Percentiles rank a stretch among this genome's conserved stretches.
Evolutionary conservation across 140 eudicot genomes (phyloP).

Genomic region (Stevia rebaudiana): DNA sequence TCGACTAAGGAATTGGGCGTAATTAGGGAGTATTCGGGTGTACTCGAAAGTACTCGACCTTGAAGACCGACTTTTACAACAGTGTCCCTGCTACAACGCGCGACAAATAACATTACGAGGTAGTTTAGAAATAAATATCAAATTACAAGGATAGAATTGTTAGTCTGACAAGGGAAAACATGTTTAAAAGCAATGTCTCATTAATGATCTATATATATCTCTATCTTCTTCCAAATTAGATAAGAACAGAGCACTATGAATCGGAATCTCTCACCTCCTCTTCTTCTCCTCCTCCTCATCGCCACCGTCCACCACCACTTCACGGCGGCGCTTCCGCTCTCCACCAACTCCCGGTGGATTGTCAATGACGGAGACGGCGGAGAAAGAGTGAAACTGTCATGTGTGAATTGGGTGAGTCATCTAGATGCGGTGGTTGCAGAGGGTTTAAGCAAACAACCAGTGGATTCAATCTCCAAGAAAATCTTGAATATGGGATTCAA

Average conservation of each 20-base stretch:
- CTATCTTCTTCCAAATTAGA: not conserved
- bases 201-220: not conserved
- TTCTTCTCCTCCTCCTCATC: slow-evolving; percentile 18
- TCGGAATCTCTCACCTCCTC: slow-evolving; percentile 15
- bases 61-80: no score
- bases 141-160: not conserved
- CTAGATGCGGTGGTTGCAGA: slow-evolving; percentile 75
- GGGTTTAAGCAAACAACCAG: slow-evolving; percentile 83
- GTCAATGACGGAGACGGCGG: slow-evolving; percentile 49
- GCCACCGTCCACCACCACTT: slow-evolving; percentile 19
- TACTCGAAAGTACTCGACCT: no score
- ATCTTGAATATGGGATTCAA: slow-evolving; percentile 66
- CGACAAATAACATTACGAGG: no score
- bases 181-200: not conserved
- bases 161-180: not conserved
- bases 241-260: not conserved
- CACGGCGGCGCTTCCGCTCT: slow-evolving; percentile 51
- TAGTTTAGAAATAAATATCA: no score
- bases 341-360: slow-evolving; percentile 82
- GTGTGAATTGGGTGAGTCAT: slow-evolving; percentile 93
- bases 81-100: no score
- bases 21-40: no score
- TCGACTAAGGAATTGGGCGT: no score
- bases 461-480: slow-evolving; percentile 48
- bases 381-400: slow-evolving; percentile 63